Evolutionary conservation across 495 filamentous ascomycete species (phyloP), one percentile per base, ranked within the genome.

Genomic region (Pseudevernia furfuracea): DNA sequence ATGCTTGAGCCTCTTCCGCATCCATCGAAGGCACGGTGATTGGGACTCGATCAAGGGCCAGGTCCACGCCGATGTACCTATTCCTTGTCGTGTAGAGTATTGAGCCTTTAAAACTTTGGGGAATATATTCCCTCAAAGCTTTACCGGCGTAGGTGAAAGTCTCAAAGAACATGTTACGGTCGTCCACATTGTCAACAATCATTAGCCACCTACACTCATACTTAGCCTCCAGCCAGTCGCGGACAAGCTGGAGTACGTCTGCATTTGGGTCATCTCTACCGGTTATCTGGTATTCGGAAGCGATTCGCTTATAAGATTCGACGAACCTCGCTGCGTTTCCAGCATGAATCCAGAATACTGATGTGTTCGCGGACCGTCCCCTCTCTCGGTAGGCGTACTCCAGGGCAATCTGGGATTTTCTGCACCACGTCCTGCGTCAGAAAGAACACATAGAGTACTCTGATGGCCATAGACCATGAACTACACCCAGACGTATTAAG

Each of bases 391-490:
- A 79, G 8, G 70, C 69, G 66, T 78, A 80, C 63, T 79, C 76
- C 23, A 85, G 73, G 10, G 81, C 81, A 52, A 82, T 75, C 62
- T 83, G 79, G 4, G 80, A 77, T 73, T 84, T 84, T 17, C 56
- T 58, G 19, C 23, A 58, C 12, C 10, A 15, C 4, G 7, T 0
- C 4, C 49, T 28, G 49, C 28, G 49, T 53, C 28, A 53, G 49
- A 17, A 53, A 30, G 12, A 6, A 28, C 49, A 17, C 3, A 32
- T 17, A 14, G 2, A 6, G 12, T 8, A 8, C 5, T 32, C 14
- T 6, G 6, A 53, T 53, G 14, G 49, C 49, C 49, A 32, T 53
- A 17, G 28, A 32, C 49, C 25, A 53, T 32, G 14, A 17, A 10
- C 32, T 32, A 53, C 28, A 32, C 28, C 49, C 28, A 4, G 28